Evolutionary conservation across 139 green algal species (phyloP), one percentile per base, ranked within the genome.

Genomic region (Chloropicon primus): DNA sequence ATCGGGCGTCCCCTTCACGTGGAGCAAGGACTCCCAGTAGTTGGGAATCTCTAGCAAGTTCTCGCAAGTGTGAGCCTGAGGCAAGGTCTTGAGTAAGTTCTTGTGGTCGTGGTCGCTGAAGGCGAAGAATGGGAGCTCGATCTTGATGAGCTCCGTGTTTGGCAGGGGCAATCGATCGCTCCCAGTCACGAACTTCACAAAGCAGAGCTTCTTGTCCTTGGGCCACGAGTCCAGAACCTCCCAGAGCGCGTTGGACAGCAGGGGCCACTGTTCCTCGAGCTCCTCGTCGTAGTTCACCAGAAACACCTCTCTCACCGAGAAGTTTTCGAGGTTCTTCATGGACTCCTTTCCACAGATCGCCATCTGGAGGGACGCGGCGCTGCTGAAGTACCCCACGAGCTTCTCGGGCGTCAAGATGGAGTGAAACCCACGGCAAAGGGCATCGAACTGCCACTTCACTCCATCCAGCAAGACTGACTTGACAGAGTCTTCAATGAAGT

Each of bases 31-130:
- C 26, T 84, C 83, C 84, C 84, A 88, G 78, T 91, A 91, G 83
- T 91, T 86, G 2, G 87, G 87, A 74, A 91, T 80, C 82, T 91
- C 85, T 17, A 91, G 77, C 53, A 86, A 79, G 81, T 91, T 90
- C 74, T 85, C 80, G 73, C 86, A 90, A 1, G 86, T 90, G 84
- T 87, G 83, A 0, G 84, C 80, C 80, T 90, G 86, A 2, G 87
- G 87, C 74, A 91, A 74, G 79, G 86, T 91, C 17, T 84, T 82
- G 73, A 91, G 79, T 72, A 81, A 73, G 29, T 26, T 54, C 54
- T 77, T 54, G 27, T 85, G 78, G 74, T 88, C 80, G 21, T 82
- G 54, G 72, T 23, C 24, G 2, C 81, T 73, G 24, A 88, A 76
- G 3, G 87, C 80, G 28, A 88, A 73, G 71, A 91, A 91, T 1